Percentiles rank a stretch among this genome's conserved stretches.
phyloP scores from a whole-genome alignment of 495 filamentous ascomycete genomes.

The Aspergillus indologenus region DNA sequence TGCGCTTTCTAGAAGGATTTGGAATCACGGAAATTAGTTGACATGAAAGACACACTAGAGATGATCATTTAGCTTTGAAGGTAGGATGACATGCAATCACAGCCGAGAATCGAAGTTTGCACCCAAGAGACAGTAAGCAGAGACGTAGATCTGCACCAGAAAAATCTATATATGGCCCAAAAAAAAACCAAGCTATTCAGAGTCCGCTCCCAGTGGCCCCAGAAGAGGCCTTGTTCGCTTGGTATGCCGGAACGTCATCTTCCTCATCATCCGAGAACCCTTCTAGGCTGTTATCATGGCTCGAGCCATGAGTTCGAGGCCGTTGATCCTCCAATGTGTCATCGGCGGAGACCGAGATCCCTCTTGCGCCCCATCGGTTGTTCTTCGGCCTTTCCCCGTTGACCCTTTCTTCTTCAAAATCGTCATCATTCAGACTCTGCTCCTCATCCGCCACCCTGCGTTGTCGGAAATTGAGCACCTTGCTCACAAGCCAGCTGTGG shows the following conservation, averaged over 20 bases:
- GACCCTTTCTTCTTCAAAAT: conserved; percentile 22
- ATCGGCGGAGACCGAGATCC: conserved; percentile 78
- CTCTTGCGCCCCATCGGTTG: conserved; percentile 70
- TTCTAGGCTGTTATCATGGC: conserved; percentile 20
- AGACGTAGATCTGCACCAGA: background rate
- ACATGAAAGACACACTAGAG: background rate
- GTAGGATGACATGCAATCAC: background rate
- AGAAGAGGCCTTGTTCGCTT: conserved; percentile 11
- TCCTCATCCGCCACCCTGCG: conserved; percentile 34
- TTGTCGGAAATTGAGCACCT: conserved; percentile 40
- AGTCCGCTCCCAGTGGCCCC: background rate
- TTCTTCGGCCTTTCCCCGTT: conserved; percentile 26
- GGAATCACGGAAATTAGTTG: background rate
- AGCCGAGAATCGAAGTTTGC: background rate
- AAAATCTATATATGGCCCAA: conserved; percentile 3
- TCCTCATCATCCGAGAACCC: conserved; percentile 30
- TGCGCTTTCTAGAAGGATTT: conserved; percentile 5
- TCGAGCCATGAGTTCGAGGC: conserved; percentile 13
- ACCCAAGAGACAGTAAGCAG: background rate
- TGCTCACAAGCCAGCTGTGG: conserved; percentile 69
- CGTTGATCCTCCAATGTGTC: conserved; percentile 59
- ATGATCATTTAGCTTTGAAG: background rate
- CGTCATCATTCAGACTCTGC: conserved; percentile 41
- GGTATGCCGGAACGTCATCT: conserved; percentile 9
- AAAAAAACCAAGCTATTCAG: conserved; percentile 3